Conservation (phyloP, 805 yeast genomes). For the Jamesozyma lodderae region DNA sequence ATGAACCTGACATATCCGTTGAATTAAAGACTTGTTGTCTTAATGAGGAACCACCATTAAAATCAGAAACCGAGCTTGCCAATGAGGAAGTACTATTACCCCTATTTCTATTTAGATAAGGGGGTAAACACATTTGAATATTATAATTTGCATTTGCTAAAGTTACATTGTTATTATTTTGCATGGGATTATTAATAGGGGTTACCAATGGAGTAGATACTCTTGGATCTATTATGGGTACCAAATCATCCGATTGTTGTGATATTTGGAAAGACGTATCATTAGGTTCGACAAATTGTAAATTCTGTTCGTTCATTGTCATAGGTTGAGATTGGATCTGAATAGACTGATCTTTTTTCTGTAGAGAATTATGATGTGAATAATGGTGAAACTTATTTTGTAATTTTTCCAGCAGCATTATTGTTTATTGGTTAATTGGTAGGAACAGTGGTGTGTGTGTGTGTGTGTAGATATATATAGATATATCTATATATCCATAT, state of each 20-base stretch:
- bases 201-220: not conserved
- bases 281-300: not conserved
- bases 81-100: conserved; percentile 4
- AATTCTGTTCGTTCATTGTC: not conserved
- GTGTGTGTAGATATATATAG: too few relatives aligned
- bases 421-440: too few relatives aligned
- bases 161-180: not conserved
- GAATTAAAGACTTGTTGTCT: not conserved
- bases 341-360: not conserved
- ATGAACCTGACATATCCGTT: not conserved
- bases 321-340: not conserved
- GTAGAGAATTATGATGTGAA: not conserved
- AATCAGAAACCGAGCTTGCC: conserved; percentile 14
- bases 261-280: not conserved
- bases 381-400: not conserved
- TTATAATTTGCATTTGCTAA: too few relatives aligned
- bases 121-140: conserved; percentile 1
- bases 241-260: not conserved
- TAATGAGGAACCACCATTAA: conserved; percentile 4
- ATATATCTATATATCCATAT: too few relatives aligned
- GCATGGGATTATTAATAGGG: not conserved
- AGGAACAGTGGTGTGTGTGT: too few relatives aligned
- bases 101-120: not conserved
- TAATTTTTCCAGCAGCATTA: not conserved
- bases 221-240: conserved; percentile 1